Evolutionary conservation across 768 basidiomycete species (phyloP).

Genomic region (Pholiota conissans): DNA sequence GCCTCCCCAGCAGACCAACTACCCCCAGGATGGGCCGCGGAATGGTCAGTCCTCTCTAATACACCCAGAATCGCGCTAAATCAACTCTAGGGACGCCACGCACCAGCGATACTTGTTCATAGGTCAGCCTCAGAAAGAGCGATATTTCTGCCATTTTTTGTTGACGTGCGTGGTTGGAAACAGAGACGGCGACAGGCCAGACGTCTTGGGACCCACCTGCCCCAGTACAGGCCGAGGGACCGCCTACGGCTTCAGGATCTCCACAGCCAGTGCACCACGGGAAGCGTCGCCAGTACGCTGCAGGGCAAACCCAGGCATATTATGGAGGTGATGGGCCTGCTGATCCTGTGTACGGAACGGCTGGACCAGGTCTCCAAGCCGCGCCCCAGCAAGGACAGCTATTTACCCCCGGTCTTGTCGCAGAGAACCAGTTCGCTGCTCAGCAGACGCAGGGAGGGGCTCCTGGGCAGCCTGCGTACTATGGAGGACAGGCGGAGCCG

Average conservation of each 20-base stretch:
- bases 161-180: constrained; percentile 16
- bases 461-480: constrained; percentile 37
- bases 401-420: constrained; percentile 83
- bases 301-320: constrained; percentile 90
- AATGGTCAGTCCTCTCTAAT: constrained; percentile 62
- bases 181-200: constrained; percentile 82
- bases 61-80: constrained; percentile 16
- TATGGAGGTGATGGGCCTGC: constrained; percentile 53
- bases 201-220: constrained; percentile 89
- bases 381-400: constrained; percentile 54
- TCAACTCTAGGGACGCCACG: constrained; percentile 63
- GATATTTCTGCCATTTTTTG: constrained; percentile 14
- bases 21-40: constrained; percentile 90
- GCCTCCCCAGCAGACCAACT: constrained; percentile 63
- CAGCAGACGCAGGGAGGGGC: constrained; percentile 44
- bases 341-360: constrained; percentile 44
- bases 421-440: constrained; percentile 64
- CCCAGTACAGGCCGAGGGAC: constrained; percentile 16
- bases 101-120: constrained; percentile 87
- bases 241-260: constrained; percentile 57
- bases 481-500: constrained; percentile 43
- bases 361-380: constrained; percentile 36
- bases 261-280: constrained; percentile 51
- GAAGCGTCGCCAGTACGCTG: constrained; percentile 91
- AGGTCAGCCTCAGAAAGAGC: constrained; percentile 59